These are phyloP conservation scores for Sugiyamaella qingdaonensis DNA, from an alignment of 805 yeast genomes.

Conservation along the genomic window DNA sequence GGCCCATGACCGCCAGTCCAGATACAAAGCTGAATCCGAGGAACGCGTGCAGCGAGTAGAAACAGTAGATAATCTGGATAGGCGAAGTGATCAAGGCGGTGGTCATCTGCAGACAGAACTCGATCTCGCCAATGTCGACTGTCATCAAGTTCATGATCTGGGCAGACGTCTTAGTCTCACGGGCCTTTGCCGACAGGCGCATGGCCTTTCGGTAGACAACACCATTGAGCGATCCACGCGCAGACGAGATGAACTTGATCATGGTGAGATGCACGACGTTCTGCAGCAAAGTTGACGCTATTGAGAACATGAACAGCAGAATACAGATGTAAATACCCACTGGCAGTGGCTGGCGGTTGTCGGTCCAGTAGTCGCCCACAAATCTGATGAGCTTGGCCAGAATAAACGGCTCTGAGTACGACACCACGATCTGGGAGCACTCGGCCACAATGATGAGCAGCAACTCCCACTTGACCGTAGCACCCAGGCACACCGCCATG, in stretches of 20 bases:
- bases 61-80: slow-evolving; percentile 73
- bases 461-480: slow-evolving; percentile 63
- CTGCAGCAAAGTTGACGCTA: slow-evolving; percentile 49
- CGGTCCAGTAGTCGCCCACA: slow-evolving; percentile 36
- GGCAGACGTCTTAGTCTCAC: slow-evolving; percentile 57
- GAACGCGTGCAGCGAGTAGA: slow-evolving; percentile 52
- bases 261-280: slow-evolving; percentile 55
- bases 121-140: slow-evolving; percentile 63
- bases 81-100: slow-evolving; percentile 89
- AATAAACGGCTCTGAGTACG: slow-evolving; percentile 75
- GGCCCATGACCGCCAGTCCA: slow-evolving; percentile 4
- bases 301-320: slow-evolving; percentile 51
- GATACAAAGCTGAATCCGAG: slow-evolving; percentile 10
- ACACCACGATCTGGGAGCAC: slow-evolving; percentile 59
- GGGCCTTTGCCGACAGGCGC: slow-evolving; percentile 55
- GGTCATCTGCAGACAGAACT: slow-evolving; percentile 63
- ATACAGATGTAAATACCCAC: slow-evolving; percentile 56
- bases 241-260: slow-evolving; percentile 52
- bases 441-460: slow-evolving; percentile 61
- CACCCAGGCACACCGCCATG: slow-evolving; percentile 48
- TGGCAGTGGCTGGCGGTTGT: slow-evolving; percentile 35
- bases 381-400: slow-evolving; percentile 55
- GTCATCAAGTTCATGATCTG: slow-evolving; percentile 68
- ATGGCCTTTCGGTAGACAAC: slow-evolving; percentile 58
- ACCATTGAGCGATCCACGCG: slow-evolving; percentile 43